Conservation (phyloP, 352 stramenopile species). For the Hyphochytrium catenoides region DNA sequence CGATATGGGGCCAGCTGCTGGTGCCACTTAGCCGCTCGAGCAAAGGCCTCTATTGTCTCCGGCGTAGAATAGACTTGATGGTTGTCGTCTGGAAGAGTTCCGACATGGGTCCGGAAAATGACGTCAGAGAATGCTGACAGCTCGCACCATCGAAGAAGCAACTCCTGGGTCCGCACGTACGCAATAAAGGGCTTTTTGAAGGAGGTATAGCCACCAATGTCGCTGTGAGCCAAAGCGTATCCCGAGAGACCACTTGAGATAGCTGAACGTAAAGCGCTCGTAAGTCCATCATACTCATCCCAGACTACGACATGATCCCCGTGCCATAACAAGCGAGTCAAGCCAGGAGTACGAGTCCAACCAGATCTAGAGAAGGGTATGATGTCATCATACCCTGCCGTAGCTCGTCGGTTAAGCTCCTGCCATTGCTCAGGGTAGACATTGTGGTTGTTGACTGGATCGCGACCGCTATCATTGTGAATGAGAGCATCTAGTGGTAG, state of each 20-base stretch:
- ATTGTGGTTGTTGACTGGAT: constrained; percentile 10
- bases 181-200: no score
- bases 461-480: constrained; percentile 1
- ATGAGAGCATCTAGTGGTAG: constrained; percentile 16
- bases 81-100: constrained; percentile 7
- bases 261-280: constrained; percentile 10
- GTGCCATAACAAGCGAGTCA: constrained; percentile 15
- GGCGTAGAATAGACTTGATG: constrained; percentile 9
- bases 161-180: constrained; percentile 9
- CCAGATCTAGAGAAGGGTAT: constrained; percentile 18
- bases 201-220: constrained; percentile 20
- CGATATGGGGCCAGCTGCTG: no score
- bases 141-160: constrained; percentile 15
- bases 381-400: constrained; percentile 9
- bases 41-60: constrained; percentile 11
- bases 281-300: constrained; percentile 14
- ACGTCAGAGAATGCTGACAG: constrained; percentile 12
- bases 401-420: constrained; percentile 8
- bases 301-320: constrained; percentile 17
- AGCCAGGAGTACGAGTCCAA: constrained; percentile 6
- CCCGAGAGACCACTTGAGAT: constrained; percentile 13
- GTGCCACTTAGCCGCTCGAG: constrained; percentile 5
- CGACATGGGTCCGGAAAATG: constrained; percentile 17
- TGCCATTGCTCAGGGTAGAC: constrained; percentile 13
- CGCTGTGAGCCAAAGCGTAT: constrained; percentile 13